Percentiles rank a stretch among this genome's conserved stretches.
Conservation (phyloP, 768 basidiomycete species). For the Rubroboletus pulcherrimus region DNA sequence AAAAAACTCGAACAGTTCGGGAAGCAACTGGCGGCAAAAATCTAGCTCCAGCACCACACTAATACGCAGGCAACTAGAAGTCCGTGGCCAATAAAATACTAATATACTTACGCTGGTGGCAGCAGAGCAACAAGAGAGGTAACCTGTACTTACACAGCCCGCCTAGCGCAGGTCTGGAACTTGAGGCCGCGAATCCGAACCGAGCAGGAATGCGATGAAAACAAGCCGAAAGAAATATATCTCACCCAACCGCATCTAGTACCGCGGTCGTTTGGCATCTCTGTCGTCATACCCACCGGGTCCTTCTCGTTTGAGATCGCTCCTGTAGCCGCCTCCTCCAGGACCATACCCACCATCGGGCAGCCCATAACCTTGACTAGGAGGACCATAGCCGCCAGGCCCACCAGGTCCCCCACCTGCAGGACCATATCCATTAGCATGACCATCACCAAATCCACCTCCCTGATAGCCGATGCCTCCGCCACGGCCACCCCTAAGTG, state of each 20-base stretch:
- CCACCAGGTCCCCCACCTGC: slow-evolving; percentile 41
- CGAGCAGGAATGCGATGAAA: slow-evolving; percentile 21
- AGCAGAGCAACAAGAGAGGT: slow-evolving; percentile 25
- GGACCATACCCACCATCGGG: slow-evolving; percentile 44
- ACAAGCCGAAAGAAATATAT: slow-evolving; percentile 27
- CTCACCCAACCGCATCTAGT: slow-evolving; percentile 48
- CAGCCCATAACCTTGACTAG: slow-evolving; percentile 39
- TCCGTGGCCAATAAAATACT: slow-evolving; percentile 28
- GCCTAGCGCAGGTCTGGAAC: slow-evolving; percentile 27
- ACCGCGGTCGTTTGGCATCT: slow-evolving; percentile 77
- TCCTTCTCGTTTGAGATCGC: slow-evolving; percentile 72
- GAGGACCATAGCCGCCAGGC: slow-evolving; percentile 42
- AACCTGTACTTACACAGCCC: slow-evolving; percentile 35
- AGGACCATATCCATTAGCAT: slow-evolving; percentile 53
- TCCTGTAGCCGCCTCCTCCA: slow-evolving; percentile 57
- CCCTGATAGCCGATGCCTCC: slow-evolving; percentile 71
- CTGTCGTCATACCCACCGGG: slow-evolving; percentile 80
- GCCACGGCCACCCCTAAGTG: slow-evolving; percentile 56
- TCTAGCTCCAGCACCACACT: slow-evolving; percentile 4
- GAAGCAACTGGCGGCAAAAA: neutral
- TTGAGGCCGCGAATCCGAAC: slow-evolving; percentile 25
- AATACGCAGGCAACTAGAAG: slow-evolving; percentile 4
- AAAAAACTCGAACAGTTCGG: neutral
- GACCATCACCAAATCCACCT: slow-evolving; percentile 52
- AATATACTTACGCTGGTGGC: slow-evolving; percentile 35